Percentiles rank a stretch among this genome's conserved stretches.
Conservation (phyloP, 2,329 filamentous ascomycete genomes). For the Paracamarosporium sp. region DNA sequence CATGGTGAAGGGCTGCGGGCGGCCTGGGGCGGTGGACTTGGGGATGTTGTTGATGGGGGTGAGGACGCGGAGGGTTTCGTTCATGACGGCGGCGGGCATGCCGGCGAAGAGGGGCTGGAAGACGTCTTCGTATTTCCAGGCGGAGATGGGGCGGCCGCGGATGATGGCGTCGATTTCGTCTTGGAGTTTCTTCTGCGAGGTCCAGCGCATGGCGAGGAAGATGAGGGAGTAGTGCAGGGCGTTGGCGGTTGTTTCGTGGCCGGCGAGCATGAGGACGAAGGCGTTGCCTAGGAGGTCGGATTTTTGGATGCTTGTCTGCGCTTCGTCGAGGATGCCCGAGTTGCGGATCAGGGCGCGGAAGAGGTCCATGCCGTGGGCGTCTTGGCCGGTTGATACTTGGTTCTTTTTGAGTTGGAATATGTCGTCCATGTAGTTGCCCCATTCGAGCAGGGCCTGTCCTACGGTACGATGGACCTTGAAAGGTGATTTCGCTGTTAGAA, state of each 20-base stretch:
- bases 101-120: constrained; percentile 71
- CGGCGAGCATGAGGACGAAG: constrained; percentile 69
- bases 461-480: constrained; percentile 60
- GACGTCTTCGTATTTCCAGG: constrained; percentile 75
- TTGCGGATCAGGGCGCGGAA: constrained; percentile 54
- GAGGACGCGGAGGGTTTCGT: constrained; percentile 76
- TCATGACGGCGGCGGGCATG: constrained; percentile 77
- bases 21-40: constrained; percentile 61
- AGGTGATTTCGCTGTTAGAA: constrained; percentile 35
- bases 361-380: constrained; percentile 60
- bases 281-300: constrained; percentile 75
- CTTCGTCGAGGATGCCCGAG: constrained; percentile 40
- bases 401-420: constrained; percentile 68
- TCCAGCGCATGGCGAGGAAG: constrained; percentile 70
- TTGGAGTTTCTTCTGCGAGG: constrained; percentile 71
- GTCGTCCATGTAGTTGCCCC: constrained; percentile 72
- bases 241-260: constrained; percentile 83
- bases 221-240: constrained; percentile 74
- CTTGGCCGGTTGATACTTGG: constrained; percentile 46
- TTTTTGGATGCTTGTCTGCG: constrained; percentile 39
- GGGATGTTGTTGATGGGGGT: constrained; percentile 76
- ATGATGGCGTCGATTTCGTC: constrained; percentile 72
- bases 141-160: constrained; percentile 61
- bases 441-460: constrained; percentile 66
- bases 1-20: constrained; percentile 64